These are phyloP conservation scores for Krasilnikovozyma curviuscula DNA, from an alignment of 768 basidiomycete genomes.

Conservation along the genomic window DNA sequence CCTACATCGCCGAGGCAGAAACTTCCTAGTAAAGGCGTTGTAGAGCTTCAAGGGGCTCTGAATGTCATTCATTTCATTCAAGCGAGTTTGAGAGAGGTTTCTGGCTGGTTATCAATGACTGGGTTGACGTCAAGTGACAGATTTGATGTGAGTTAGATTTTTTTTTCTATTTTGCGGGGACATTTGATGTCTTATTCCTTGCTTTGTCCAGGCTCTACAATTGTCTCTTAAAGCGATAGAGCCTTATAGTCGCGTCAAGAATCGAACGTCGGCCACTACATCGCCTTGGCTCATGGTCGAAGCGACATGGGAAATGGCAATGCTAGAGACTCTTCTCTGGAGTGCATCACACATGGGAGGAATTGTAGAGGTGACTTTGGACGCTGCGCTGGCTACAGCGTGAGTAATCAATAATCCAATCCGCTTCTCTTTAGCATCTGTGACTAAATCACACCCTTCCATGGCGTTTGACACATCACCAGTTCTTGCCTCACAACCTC, in stretches of 20 bases:
- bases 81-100: conserved; percentile 17
- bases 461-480: background rate
- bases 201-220: background rate
- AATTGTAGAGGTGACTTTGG: conserved; percentile 16
- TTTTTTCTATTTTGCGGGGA: background rate
- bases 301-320: conserved; percentile 17
- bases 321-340: conserved; percentile 19
- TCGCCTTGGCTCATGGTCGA: background rate
- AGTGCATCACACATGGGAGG: conserved; percentile 18
- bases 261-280: background rate
- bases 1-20: background rate
- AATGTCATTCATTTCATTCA: conserved; percentile 15
- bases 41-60: conserved; percentile 7
- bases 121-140: conserved; percentile 15
- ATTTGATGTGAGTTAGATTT: conserved; percentile 15
- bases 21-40: background rate
- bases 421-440: background rate
- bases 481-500: conserved; percentile 9
- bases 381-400: conserved; percentile 20
- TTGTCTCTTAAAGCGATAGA: background rate
- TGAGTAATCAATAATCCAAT: conserved; percentile 6
- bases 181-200: background rate
- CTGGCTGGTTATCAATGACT: conserved; percentile 20
- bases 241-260: background rate
- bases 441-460: background rate